A percentile compares a stretch with the other conserved stretches of the same genome.
phyloP scores from a whole-genome alignment of 495 filamentous ascomycete genomes.

The Clohesyomyces aquaticus region DNA sequence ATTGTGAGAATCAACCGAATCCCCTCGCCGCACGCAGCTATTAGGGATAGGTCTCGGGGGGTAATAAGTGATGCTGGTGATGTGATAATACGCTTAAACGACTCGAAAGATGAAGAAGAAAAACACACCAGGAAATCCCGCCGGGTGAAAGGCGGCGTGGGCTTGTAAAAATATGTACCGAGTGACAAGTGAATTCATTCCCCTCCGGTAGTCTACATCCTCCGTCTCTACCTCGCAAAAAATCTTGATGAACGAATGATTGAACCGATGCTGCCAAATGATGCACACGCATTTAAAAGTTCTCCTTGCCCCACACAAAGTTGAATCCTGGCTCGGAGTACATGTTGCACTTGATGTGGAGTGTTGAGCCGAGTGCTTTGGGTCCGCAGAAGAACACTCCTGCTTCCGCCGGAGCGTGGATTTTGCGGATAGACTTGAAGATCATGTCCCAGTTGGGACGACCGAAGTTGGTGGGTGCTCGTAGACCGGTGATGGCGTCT shows the following conservation, averaged over 20 bases:
- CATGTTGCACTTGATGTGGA: conserved; percentile 77
- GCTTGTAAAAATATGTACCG: conserved; percentile 21
- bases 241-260: neutral
- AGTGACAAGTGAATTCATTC: conserved; percentile 16
- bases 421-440: conserved; percentile 72
- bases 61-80: no score
- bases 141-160: neutral
- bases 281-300: conserved; percentile 57
- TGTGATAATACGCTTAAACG: conserved; percentile 7
- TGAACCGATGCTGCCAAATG: neutral
- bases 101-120: conserved; percentile 1
- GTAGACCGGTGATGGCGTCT: conserved; percentile 74
- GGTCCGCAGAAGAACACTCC: conserved; percentile 83
- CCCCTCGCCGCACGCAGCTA: conserved; percentile 19
- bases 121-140: conserved; percentile 6
- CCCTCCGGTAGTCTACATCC: neutral
- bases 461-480: conserved; percentile 77
- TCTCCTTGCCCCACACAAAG: conserved; percentile 77
- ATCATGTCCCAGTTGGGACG: conserved; percentile 81
- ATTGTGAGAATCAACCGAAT: no score
- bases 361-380: conserved; percentile 66
- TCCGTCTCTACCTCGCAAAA: neutral
- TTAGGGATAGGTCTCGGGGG: neutral
- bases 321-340: conserved; percentile 74
- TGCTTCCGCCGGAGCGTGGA: conserved; percentile 70